These are phyloP conservation scores for Phallus indusiatus DNA, from an alignment of 768 basidiomycete genomes.

Conservation along the genomic window DNA sequence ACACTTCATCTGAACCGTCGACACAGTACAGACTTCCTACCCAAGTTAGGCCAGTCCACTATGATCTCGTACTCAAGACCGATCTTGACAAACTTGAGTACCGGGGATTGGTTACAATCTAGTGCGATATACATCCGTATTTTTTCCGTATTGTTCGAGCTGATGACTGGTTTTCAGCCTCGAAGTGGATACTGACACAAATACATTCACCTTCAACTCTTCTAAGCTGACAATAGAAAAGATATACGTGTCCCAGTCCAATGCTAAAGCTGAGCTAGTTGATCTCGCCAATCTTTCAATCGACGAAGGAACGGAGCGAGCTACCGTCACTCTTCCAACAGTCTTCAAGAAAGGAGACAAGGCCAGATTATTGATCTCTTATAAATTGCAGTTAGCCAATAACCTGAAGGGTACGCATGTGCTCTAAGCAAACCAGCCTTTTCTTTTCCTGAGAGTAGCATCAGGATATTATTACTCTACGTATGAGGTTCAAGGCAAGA, in stretches of 20 bases:
- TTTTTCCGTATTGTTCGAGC: background rate
- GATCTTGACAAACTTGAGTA: slow-evolving; percentile 74
- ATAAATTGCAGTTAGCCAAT: slow-evolving; percentile 54
- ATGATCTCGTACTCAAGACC: slow-evolving; percentile 70
- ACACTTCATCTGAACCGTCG: background rate
- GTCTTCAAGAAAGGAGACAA: slow-evolving; percentile 58
- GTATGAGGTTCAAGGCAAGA: slow-evolving; percentile 51
- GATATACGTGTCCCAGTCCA: slow-evolving; percentile 48
- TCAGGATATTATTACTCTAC: slow-evolving; percentile 58
- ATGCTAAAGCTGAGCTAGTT: slow-evolving; percentile 37
- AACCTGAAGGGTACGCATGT: slow-evolving; percentile 55
- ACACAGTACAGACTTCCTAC: slow-evolving; percentile 44
- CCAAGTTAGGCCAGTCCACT: slow-evolving; percentile 62
- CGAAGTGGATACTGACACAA: slow-evolving; percentile 52
- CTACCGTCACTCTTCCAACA: slow-evolving; percentile 47
- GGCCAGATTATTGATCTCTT: slow-evolving; percentile 61
- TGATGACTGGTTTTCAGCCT: slow-evolving; percentile 33
- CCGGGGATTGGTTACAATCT: slow-evolving; percentile 64
- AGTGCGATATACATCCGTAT: slow-evolving; percentile 32
- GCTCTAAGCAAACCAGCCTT: background rate
- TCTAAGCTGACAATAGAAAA: slow-evolving; percentile 47
- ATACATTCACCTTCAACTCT: slow-evolving; percentile 55
- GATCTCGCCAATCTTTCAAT: slow-evolving; percentile 34
- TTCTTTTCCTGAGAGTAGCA: background rate
- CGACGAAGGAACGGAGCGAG: slow-evolving; percentile 57